phyloP scores from a whole-genome alignment of 306 rosid genomes.

The Castanospermum australe region DNA sequence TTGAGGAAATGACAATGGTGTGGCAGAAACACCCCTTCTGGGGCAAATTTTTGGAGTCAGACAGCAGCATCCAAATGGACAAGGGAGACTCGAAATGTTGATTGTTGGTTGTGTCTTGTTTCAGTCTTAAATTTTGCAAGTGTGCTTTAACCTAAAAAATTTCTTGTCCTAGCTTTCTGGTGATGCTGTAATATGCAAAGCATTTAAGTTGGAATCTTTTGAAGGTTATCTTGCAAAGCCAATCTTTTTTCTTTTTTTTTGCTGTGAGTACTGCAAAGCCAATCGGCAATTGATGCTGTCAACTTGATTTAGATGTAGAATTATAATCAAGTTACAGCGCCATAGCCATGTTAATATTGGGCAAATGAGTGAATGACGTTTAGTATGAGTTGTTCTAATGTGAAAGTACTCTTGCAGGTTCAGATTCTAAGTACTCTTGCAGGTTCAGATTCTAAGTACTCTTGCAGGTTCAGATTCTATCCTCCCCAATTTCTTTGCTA shows the following conservation, averaged over 20 bases:
- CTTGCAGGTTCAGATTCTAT: neutral
- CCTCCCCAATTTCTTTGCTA: neutral
- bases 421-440: neutral
- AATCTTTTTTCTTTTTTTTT: no score
- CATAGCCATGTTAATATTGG: neutral
- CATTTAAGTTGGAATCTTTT: neutral
- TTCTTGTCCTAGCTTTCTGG: neutral
- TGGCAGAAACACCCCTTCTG: constrained; percentile 69
- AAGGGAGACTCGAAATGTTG: neutral
- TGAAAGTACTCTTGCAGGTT: neutral
- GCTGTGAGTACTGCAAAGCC: neutral
- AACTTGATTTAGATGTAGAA: neutral
- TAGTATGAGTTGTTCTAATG: neutral
- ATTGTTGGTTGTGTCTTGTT: neutral
- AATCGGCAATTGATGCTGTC: neutral
- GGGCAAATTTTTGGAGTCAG: constrained; percentile 40
- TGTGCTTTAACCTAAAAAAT: neutral
- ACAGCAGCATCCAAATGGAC: neutral
- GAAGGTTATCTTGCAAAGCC: neutral
- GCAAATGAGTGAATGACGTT: neutral
- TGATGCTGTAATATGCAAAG: neutral
- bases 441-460: neutral
- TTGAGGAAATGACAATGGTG: constrained; percentile 62
- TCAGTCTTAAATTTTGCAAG: neutral
- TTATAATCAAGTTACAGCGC: neutral